Conservation (phyloP, 208 protist species). For the Wallacemonas rigidus region DNA sequence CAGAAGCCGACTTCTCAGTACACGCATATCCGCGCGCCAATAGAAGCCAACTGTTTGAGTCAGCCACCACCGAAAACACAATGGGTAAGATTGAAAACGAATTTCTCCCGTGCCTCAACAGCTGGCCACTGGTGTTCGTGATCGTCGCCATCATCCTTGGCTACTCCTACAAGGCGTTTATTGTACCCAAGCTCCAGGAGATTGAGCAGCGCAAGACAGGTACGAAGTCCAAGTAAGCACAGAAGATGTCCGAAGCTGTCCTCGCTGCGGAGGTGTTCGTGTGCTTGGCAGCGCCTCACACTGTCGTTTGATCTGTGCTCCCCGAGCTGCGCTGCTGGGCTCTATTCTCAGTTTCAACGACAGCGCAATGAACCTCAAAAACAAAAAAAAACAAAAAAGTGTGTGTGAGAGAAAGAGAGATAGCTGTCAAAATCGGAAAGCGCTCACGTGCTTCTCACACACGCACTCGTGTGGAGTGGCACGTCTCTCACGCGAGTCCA, state of each 20-base stretch:
- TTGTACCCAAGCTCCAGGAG: slow-evolving; percentile 33
- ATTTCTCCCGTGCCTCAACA: slow-evolving; percentile 54
- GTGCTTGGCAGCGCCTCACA: neutral
- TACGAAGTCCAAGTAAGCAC: neutral
- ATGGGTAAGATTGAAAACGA: slow-evolving; percentile 42
- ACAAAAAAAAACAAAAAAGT: slow-evolving; percentile 9
- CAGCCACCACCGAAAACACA: neutral
- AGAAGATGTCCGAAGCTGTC: neutral
- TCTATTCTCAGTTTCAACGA: no score
- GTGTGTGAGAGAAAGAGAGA: neutral
- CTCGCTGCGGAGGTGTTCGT: no score
- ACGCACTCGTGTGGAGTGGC: no score
- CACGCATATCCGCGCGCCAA: no score
- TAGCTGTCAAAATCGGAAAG: no score
- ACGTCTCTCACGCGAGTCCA: no score
- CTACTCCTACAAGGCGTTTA: slow-evolving; percentile 31
- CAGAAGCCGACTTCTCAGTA: no score
- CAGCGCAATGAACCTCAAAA: neutral
- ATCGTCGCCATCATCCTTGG: slow-evolving; percentile 25
- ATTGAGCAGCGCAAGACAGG: slow-evolving; percentile 15
- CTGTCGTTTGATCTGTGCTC: neutral
- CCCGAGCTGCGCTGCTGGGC: neutral
- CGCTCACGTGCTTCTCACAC: no score
- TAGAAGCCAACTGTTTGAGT: neutral
- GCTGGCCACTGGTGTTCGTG: slow-evolving; percentile 48